Conservation (phyloP, 495 filamentous ascomycete species). For the Penicillium mononematosum region DNA sequence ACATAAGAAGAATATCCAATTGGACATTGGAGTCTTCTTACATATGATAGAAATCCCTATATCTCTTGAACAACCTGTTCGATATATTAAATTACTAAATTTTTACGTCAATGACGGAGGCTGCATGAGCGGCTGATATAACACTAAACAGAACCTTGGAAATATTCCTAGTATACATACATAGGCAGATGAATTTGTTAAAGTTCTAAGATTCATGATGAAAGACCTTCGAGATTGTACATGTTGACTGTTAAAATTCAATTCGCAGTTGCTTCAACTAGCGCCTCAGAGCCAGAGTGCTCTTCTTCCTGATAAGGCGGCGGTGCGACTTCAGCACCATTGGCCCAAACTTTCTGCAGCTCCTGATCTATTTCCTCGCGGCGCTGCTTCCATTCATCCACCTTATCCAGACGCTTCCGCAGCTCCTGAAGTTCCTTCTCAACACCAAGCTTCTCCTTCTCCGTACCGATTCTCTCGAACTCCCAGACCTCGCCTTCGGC, state of each 20-base stretch:
- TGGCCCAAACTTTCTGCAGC: slow-evolving; percentile 60
- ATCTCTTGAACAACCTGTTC: too few relatives aligned
- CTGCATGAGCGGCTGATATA: too few relatives aligned
- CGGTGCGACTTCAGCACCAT: slow-evolving; percentile 41
- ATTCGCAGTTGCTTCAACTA: slow-evolving; percentile 13
- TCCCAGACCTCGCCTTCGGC: slow-evolving; percentile 70
- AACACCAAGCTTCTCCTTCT: slow-evolving; percentile 84
- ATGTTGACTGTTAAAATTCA: slow-evolving; percentile 8
- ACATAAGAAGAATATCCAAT: too few relatives aligned
- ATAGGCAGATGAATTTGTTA: not conserved
- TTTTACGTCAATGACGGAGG: too few relatives aligned
- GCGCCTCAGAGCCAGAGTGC: slow-evolving; percentile 12
- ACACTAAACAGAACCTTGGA: too few relatives aligned
- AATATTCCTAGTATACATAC: not conserved
- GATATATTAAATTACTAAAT: too few relatives aligned
- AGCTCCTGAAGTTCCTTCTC: slow-evolving; percentile 86
- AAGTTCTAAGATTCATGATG: not conserved
- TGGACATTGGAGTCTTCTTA: too few relatives aligned
- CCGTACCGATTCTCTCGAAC: slow-evolving; percentile 88
- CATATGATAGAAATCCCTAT: too few relatives aligned
- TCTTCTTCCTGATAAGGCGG: slow-evolving; percentile 37
- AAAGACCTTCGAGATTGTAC: not conserved
- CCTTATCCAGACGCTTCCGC: slow-evolving; percentile 71
- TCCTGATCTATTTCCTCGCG: slow-evolving; percentile 73
- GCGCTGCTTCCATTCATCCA: slow-evolving; percentile 78